Conservation (phyloP, 495 filamentous ascomycete genomes). For the Massariosphaeria phaeospora region DNA sequence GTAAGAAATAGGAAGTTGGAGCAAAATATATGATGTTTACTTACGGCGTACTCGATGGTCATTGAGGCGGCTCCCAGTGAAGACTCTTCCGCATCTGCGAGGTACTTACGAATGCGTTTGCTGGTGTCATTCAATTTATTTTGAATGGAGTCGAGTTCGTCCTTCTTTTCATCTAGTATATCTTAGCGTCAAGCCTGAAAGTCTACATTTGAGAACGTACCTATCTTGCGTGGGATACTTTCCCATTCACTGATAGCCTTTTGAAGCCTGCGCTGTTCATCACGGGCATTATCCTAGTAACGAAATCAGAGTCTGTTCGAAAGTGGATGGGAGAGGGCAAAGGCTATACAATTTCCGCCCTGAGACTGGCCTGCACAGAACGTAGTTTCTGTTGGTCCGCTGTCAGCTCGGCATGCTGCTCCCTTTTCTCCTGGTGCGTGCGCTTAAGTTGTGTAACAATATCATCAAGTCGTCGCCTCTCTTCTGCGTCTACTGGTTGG, state of each 20-base stretch:
- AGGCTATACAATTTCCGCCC: slow-evolving; percentile 41
- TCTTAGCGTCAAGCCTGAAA: too few species aligned
- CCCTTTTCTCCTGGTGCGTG: background rate
- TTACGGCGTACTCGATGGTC: slow-evolving; percentile 60
- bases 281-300: slow-evolving; percentile 44
- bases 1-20: slow-evolving; percentile 20
- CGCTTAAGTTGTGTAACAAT: background rate
- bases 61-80: slow-evolving; percentile 58
- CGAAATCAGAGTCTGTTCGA: background rate
- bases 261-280: slow-evolving; percentile 56
- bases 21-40: slow-evolving; percentile 28
- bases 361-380: background rate
- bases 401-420: slow-evolving; percentile 6
- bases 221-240: slow-evolving; percentile 64
- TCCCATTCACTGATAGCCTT: slow-evolving; percentile 56
- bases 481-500: slow-evolving; percentile 61
- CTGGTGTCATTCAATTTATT: too few species aligned
- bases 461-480: slow-evolving; percentile 49
- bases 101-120: too few species aligned
- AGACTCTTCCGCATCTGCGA: slow-evolving; percentile 55
- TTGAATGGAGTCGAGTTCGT: too few species aligned
- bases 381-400: slow-evolving; percentile 33
- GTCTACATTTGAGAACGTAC: slow-evolving; percentile 51
- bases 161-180: slow-evolving; percentile 3
- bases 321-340: slow-evolving; percentile 27